Evolutionary conservation across 257 asterid species (phyloP), one percentile per base, ranked within the genome.

Genomic region (Jaltomata sinuosa): DNA sequence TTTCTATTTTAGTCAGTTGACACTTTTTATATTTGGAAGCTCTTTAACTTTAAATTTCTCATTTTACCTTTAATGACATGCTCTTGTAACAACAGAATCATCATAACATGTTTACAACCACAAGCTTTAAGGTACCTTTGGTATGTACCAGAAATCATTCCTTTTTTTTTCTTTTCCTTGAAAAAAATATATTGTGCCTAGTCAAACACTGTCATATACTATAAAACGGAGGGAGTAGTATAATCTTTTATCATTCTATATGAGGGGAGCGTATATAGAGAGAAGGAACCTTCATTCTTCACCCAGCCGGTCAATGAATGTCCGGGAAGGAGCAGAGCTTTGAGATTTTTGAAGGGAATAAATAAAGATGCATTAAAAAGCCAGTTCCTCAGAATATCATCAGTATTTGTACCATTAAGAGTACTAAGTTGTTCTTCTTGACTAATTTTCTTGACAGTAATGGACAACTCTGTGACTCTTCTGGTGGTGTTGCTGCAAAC

Each of bases 281-380:
- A 27, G 11, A 76, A 15, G 64, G 3, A 2, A 81, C 84, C 84
- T 81, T 81, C 74, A 59, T 38, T 81, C 22, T 81, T 62, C 53
- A 11, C 84, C 84, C 84, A 81, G 0, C 76, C 76, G 15, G 38
- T 53, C 21, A 81, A 15, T 25, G 55, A 22, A 81, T 57, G 52
- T 16, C 34, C 52, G 11, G 40, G 27, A n/a, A 81, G 72, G 76
- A 0, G 50, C 61, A 81, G 52, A 22, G 69, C 76, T 19, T 62
- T 59, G 54, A 81, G 76, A 5, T 36, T 38, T 59, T 81, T 59
- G 54, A 81, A 81, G 54, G 84, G 84, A 21, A 59, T 9, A 29
- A 81, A 38, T 6, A 59, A 32, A 59, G 84, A 81, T 59, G 84
- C 84, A 59, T 81, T 81, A 31, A 81, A 81, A 81, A 55, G 84